Base-by-base conservation (phyloP, 2,329 filamentous ascomycete species). In the Lachnellula arida region DNA sequence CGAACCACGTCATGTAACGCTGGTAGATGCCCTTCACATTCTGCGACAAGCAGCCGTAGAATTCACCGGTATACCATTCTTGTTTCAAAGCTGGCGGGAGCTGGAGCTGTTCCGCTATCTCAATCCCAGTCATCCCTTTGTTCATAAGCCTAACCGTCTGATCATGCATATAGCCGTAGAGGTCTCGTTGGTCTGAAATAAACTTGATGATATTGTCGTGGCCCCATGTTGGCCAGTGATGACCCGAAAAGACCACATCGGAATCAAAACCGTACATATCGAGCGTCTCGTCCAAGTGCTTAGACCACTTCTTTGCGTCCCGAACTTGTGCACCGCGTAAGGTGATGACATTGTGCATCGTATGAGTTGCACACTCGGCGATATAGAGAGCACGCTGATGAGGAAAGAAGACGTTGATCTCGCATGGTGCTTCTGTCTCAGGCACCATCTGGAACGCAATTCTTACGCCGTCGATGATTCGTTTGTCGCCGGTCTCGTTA, bases 161-260 rank as follows among this genome's bases (percentile, higher is more conserved):
- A 48, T 76, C 69, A 57, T 75, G 70, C 12, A 75, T 25, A 49
- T 72, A 75, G 1, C 61, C 71, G 54, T 76, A 75, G 15, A 72
- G 53, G 57, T 75, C 72, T n/a, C 74, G 58, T 57, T 76, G 74
- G 46, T 71, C 60, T 0, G 64, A 56, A 0, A 76, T 56, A 17
- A 66, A 65, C 1, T 52, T 46, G 5, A 65, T 53, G 15, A 71
- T 53, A 2, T 67, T 57, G 0, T 64, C 57, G 2, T 57, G 50
- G 0, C 71, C 72, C 71, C 72, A 76, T 0, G 72, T 75, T n/a
- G 74, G 74, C 74, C 74, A 76, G 56, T 73, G 64, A 59, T 76
- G 74, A 22, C 68, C 65, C 1, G 66, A 67, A 51, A 75, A 74
- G 3, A 74, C 51, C 2, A 75, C 69, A 5, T 73, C 67, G 1